Evolutionary conservation across 768 basidiomycete species (phyloP).

Genomic region (Mycena epipterygia): DNA sequence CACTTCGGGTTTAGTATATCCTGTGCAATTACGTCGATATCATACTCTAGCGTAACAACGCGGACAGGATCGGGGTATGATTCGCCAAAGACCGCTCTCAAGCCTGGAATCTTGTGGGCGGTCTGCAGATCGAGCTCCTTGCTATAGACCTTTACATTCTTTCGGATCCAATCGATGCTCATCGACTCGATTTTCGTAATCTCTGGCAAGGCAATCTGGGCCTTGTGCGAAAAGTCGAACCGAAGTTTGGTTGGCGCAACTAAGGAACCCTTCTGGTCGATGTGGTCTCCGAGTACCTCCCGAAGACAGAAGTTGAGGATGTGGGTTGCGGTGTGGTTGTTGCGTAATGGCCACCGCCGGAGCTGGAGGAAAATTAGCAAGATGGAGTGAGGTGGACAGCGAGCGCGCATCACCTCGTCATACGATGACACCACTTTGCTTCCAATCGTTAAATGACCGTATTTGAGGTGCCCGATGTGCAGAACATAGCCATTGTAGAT

Average conservation of each 20-base stretch:
- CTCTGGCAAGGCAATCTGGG: conserved; percentile 82
- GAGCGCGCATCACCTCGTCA: conserved; percentile 75
- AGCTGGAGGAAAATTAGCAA: conserved; percentile 58
- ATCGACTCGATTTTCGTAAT: conserved; percentile 86
- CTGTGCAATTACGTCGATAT: conserved; percentile 86
- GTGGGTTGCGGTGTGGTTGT: conserved; percentile 98
- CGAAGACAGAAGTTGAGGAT: conserved; percentile 96
- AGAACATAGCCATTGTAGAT: conserved; percentile 96
- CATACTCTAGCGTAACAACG: conserved; percentile 91
- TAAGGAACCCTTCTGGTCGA: conserved; percentile 98
- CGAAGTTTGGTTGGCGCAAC: conserved; percentile 96
- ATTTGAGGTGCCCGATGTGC: conserved; percentile 92
- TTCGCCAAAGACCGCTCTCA: conserved; percentile 98
- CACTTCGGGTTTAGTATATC: conserved; percentile 94
- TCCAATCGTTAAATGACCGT: conserved; percentile 84
- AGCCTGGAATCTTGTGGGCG: conserved; percentile 91
- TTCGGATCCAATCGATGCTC: conserved; percentile 91
- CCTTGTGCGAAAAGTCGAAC: conserved; percentile 98
- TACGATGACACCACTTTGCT: conserved; percentile 91
- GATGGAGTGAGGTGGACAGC: neutral
- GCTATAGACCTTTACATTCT: conserved; percentile 90
- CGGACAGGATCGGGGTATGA: conserved; percentile 98
- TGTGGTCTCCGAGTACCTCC: conserved; percentile 95
- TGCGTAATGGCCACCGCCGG: conserved; percentile 94
- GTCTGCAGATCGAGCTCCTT: conserved; percentile 84